Conservation (phyloP, 192 early-diverging fungal genomes). For the Piromyces finnis region DNA sequence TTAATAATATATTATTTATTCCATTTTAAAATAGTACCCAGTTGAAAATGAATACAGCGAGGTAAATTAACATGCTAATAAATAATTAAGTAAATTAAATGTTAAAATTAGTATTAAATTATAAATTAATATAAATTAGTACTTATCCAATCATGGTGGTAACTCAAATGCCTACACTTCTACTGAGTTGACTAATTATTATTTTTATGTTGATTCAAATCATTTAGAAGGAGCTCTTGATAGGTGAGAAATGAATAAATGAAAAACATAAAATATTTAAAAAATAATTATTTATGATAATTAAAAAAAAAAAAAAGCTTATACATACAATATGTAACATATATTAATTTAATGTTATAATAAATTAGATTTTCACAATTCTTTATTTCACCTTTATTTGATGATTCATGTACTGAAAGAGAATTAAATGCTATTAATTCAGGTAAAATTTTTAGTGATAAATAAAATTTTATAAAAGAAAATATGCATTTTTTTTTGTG, state of each 20-base stretch:
- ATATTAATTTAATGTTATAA: no score
- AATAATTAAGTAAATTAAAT: no score
- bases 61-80: slow-evolving; percentile 1
- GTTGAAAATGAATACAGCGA: slow-evolving; percentile 59
- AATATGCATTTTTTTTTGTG: no score
- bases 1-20: no score
- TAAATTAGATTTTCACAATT: slow-evolving; percentile 72
- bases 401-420: slow-evolving; percentile 71
- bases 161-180: slow-evolving; percentile 66
- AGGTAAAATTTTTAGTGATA: slow-evolving; percentile 21
- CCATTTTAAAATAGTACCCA: slow-evolving; percentile 42
- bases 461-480: no score
- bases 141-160: slow-evolving; percentile 53
- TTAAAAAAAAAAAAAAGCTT: no score
- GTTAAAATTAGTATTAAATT: no score
- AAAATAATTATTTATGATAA: no score
- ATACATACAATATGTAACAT: no score
- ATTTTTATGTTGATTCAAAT: slow-evolving; percentile 56
- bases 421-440: slow-evolving; percentile 92
- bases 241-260: slow-evolving; percentile 8
- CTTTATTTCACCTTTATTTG: slow-evolving; percentile 82
- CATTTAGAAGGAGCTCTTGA: slow-evolving; percentile 36
- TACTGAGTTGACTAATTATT: slow-evolving; percentile 69
- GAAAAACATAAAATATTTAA: no score
- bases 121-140: slow-evolving; percentile 11